Evolutionary conservation across 164 flowering plant species (phyloP).

Genomic region (Sedum album): DNA sequence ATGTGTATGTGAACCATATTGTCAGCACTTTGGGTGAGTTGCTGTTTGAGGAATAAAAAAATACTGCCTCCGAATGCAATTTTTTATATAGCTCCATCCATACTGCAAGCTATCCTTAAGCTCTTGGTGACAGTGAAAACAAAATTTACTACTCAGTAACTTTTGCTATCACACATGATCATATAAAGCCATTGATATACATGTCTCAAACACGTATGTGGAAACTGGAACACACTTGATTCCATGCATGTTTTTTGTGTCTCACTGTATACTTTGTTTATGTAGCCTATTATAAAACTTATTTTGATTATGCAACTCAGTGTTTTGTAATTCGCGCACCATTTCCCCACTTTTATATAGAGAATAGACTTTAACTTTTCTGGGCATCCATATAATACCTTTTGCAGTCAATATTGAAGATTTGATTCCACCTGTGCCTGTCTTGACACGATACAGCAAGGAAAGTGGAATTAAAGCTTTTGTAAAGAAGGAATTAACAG

Average conservation of each 20-base stretch:
- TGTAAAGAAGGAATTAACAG: conserved; percentile 77
- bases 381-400: conserved; percentile 3
- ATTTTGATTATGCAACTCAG: neutral
- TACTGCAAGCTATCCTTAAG: neutral
- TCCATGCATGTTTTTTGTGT: neutral
- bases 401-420: conserved; percentile 81
- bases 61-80: neutral
- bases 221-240: neutral
- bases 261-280: neutral
- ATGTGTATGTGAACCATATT: conserved; percentile 65
- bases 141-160: neutral
- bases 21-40: conserved; percentile 58
- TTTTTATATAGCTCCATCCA: neutral
- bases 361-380: neutral
- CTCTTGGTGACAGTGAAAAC: neutral
- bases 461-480: conserved; percentile 90
- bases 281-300: neutral
- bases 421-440: conserved; percentile 82
- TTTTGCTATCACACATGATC: neutral
- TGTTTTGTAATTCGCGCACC: neutral
- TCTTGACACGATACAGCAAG: conserved; percentile 78
- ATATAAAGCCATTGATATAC: neutral
- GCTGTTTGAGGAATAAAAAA: neutral
- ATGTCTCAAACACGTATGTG: neutral
- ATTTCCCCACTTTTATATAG: neutral